Percentiles rank a stretch among this genome's conserved stretches.
Evolutionary conservation across 768 basidiomycete genomes (phyloP).

Genomic region (Cytidiella melzeri): DNA sequence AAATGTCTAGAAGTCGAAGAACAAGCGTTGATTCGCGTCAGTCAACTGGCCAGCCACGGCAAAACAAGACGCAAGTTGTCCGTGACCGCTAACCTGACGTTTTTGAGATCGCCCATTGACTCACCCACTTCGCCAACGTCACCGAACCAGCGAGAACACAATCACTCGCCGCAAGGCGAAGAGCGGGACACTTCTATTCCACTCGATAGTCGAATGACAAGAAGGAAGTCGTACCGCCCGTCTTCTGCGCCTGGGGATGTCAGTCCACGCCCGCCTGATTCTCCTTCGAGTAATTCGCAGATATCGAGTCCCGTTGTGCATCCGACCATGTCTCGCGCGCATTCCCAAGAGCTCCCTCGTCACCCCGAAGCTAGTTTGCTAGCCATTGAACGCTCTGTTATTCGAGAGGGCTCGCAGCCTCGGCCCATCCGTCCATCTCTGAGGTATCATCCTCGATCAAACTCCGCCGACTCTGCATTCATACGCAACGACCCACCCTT

Average conservation of each 20-base stretch:
- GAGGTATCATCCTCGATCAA: conserved; percentile 21
- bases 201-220: background rate
- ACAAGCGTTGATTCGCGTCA: conserved; percentile 59
- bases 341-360: background rate
- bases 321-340: background rate
- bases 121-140: conserved; percentile 1
- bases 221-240: conserved; percentile 13
- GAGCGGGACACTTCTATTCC: background rate
- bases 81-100: conserved; percentile 8
- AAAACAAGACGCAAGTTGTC: background rate
- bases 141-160: background rate
- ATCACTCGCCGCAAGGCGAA: no score
- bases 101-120: conserved; percentile 13
- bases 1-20: conserved; percentile 69
- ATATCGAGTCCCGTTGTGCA: no score
- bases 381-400: background rate
- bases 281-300: background rate
- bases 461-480: conserved; percentile 23
- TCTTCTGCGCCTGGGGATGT: conserved; percentile 37
- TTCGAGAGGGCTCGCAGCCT: conserved; percentile 5
- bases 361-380: background rate
- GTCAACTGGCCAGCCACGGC: conserved; percentile 38
- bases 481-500: conserved; percentile 6
- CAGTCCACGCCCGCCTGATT: background rate
- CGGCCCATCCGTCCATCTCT: conserved; percentile 13